Evolutionary conservation across 176 grass and related monocot species (phyloP).

Genomic region (Phyllostachys edulis): DNA sequence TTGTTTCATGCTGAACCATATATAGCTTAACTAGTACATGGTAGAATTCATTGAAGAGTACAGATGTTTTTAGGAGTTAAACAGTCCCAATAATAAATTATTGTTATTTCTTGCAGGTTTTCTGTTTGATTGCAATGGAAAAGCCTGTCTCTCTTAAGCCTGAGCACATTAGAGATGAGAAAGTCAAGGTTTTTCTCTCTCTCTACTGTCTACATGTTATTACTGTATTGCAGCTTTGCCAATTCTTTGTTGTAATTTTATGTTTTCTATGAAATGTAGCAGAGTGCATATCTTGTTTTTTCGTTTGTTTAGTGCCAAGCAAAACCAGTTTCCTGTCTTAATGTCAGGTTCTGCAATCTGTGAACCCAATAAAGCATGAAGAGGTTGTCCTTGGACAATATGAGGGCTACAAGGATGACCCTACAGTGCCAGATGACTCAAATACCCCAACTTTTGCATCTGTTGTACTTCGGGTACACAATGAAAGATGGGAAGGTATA

Average conservation of each 20-base stretch:
- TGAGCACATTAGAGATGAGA: slow-evolving; percentile 99
- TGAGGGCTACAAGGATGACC: slow-evolving; percentile 92
- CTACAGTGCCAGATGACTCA: slow-evolving; percentile 89
- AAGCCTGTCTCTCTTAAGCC: slow-evolving; percentile 97
- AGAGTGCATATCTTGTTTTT: neutral
- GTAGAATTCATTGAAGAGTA: slow-evolving; percentile 21
- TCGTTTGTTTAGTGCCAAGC: slow-evolving; percentile 16
- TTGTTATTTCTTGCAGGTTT: slow-evolving; percentile 58
- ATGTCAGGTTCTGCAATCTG: slow-evolving; percentile 92
- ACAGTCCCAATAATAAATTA: slow-evolving; percentile 1
- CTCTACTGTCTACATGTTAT: slow-evolving; percentile 18
- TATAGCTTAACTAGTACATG: slow-evolving; percentile 18
- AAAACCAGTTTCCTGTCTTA: slow-evolving; percentile 11
- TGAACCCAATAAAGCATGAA: slow-evolving; percentile 75
- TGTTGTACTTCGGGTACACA: slow-evolving; percentile 82
- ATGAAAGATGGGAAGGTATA: slow-evolving; percentile 99
- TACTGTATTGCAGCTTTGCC: slow-evolving; percentile 1
- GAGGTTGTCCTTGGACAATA: slow-evolving; percentile 99
- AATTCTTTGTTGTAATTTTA: slow-evolving; percentile 23
- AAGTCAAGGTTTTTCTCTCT: slow-evolving; percentile 89
- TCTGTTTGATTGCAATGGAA: slow-evolving; percentile 99
- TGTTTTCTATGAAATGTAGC: slow-evolving; percentile 13
- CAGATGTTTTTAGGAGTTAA: neutral
- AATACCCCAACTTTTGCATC: slow-evolving; percentile 99
- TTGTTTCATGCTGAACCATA: slow-evolving; percentile 14